phyloP scores from a whole-genome alignment of 345 rosid genomes.

The Melaleuca quinquenervia region DNA sequence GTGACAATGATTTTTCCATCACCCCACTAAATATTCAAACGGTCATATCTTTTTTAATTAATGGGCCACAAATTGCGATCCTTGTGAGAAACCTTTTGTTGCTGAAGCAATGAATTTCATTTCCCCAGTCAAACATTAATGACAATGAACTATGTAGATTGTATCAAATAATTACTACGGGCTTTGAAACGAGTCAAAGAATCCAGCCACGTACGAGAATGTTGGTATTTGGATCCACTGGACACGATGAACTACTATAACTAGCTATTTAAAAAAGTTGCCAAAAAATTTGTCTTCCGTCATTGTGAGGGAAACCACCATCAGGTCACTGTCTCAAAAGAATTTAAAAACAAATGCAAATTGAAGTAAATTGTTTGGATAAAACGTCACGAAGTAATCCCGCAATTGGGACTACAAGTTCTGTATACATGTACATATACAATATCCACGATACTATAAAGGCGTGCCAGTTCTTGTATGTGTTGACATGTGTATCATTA shows the following conservation, averaged over 20 bases:
- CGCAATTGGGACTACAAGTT: not conserved
- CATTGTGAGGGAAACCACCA: not conserved
- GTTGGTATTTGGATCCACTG: not conserved
- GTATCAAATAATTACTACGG: not conserved
- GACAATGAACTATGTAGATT: not conserved
- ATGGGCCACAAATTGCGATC: not conserved
- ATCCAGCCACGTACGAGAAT: not conserved
- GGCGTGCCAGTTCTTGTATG: not conserved
- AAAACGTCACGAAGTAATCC: not conserved
- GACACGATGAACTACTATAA: not conserved
- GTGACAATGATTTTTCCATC: not conserved
- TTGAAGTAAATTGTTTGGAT: not conserved
- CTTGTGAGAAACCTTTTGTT: not conserved
- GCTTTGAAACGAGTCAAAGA: not conserved
- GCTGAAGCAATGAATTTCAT: not conserved
- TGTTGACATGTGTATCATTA: not conserved
- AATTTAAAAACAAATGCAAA: not conserved
- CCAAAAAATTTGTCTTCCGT: accelerated
- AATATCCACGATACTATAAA: not conserved
- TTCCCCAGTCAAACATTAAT: not conserved
- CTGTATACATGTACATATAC: not conserved
- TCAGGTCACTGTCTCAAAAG: not conserved
- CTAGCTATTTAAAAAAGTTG: not conserved
- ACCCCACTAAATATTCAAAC: not conserved
- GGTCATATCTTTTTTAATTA: not conserved